Evolutionary conservation across 345 rosid genomes (phyloP).

Genomic region (Xanthoceras sorbifolium): DNA sequence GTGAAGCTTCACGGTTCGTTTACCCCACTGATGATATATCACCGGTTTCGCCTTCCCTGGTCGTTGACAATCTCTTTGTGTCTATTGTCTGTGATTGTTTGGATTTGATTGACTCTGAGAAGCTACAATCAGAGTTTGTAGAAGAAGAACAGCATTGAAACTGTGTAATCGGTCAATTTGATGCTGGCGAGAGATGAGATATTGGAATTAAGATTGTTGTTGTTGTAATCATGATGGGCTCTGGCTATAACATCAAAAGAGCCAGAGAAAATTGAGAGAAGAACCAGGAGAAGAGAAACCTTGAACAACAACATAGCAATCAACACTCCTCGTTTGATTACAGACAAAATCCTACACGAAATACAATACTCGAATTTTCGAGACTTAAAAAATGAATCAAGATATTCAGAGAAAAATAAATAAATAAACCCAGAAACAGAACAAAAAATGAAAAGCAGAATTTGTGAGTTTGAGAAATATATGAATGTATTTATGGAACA

Average conservation of each 20-base stretch:
- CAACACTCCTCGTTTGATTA: constrained; percentile 21
- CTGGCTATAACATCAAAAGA: constrained; percentile 40
- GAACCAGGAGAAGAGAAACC: constrained; percentile 29
- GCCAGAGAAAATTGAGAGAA: constrained; percentile 39
- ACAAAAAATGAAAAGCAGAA: constrained; percentile 4
- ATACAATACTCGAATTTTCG: neutral
- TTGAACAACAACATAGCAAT: constrained; percentile 55
- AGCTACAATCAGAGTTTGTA: constrained; percentile 52
- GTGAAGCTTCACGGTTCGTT: constrained; percentile 60
- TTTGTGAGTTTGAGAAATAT: neutral
- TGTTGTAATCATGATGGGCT: constrained; percentile 26
- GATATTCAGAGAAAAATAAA: neutral
- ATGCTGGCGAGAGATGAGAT: constrained; percentile 59
- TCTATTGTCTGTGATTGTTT: constrained; percentile 25
- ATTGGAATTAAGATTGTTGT: constrained; percentile 29
- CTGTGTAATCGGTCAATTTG: constrained; percentile 58
- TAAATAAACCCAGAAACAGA: constrained; percentile 1
- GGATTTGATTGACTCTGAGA: constrained; percentile 38
- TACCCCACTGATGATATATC: neutral
- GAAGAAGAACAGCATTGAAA: constrained; percentile 79
- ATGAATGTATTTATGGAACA: neutral
- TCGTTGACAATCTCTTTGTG: constrained; percentile 20
- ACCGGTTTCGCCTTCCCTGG: constrained; percentile 13
- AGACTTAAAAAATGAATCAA: neutral
- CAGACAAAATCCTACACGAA: constrained; percentile 26